A percentile compares a stretch with the other conserved stretches of the same genome.
Conservation (phyloP, 139 green algal genomes). For the Dunaliella primolecta region DNA sequence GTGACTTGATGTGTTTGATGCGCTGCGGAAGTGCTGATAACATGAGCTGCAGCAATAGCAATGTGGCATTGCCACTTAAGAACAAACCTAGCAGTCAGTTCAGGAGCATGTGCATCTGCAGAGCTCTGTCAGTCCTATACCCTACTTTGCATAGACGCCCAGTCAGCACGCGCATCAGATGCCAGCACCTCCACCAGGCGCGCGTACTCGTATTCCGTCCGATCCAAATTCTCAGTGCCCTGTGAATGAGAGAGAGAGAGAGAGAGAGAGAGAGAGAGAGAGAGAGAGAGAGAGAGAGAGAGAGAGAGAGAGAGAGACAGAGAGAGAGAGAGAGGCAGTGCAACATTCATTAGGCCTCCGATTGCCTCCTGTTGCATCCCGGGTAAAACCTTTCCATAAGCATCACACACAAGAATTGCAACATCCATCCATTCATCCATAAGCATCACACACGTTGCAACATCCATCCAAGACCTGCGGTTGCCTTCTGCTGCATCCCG, state of each 20-base stretch:
- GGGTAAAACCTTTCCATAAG: neutral
- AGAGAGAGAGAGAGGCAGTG: neutral
- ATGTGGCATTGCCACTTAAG: no score
- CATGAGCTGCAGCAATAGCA: no score
- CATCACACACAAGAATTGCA: neutral
- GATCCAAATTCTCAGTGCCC: constrained; percentile 41
- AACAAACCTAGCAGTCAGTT: no score
- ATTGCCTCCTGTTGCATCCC: neutral
- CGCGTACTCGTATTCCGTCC: constrained; percentile 68
- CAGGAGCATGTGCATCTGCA: no score
- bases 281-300: neutral
- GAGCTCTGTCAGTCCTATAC: neutral
- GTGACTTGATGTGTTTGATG: neutral
- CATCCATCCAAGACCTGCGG: no score
- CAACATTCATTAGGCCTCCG: neutral
- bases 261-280: neutral
- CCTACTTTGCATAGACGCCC: neutral
- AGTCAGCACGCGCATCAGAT: neutral
- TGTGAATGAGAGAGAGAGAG: constrained; percentile 31
- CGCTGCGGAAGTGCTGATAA: neutral
- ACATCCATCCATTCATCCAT: no score
- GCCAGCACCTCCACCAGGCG: constrained; percentile 58
- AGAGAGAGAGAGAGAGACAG: neutral
- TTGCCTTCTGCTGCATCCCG: no score
- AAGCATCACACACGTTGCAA: no score